Conservation (phyloP, 1,139 yeast genomes). For the Pichiaceae sp. region DNA sequence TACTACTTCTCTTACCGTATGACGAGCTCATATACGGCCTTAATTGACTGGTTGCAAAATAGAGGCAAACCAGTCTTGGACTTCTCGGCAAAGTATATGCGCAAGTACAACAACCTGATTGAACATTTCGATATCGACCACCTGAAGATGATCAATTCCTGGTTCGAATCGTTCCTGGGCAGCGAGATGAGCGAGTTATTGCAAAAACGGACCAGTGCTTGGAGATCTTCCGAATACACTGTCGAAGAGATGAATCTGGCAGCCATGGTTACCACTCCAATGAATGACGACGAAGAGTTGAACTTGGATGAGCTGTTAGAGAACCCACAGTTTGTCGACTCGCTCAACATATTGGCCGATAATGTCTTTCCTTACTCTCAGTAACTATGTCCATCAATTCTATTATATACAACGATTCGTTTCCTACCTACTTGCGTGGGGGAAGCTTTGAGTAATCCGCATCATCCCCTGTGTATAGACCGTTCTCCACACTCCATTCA, state of each 20-base stretch:
- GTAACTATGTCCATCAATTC: too few relatives aligned
- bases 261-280: background rate
- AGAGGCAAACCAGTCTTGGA: constrained; percentile 13
- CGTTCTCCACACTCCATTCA: constrained; percentile 23
- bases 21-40: constrained; percentile 7
- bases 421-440: too few relatives aligned
- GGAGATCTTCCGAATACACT: background rate
- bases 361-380: constrained; percentile 1
- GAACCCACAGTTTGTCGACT: constrained; percentile 6
- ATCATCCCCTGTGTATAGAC: constrained; percentile 22
- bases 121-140: constrained; percentile 5
- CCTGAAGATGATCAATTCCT: constrained; percentile 3
- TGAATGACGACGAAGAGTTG: background rate
- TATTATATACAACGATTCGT: constrained; percentile 1
- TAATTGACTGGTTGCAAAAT: constrained; percentile 15
- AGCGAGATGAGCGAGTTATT: constrained; percentile 1
- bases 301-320: constrained; percentile 10
- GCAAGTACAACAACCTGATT: constrained; percentile 6
- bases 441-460: too few relatives aligned
- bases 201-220: background rate
- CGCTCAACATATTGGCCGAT: constrained; percentile 2
- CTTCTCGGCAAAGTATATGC: constrained; percentile 1
- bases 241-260: constrained; percentile 3
- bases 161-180: constrained; percentile 1
- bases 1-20: constrained; percentile 13